phyloP scores from a whole-genome alignment of 2,329 filamentous ascomycete species.

The Fusarium gaditjirri region DNA sequence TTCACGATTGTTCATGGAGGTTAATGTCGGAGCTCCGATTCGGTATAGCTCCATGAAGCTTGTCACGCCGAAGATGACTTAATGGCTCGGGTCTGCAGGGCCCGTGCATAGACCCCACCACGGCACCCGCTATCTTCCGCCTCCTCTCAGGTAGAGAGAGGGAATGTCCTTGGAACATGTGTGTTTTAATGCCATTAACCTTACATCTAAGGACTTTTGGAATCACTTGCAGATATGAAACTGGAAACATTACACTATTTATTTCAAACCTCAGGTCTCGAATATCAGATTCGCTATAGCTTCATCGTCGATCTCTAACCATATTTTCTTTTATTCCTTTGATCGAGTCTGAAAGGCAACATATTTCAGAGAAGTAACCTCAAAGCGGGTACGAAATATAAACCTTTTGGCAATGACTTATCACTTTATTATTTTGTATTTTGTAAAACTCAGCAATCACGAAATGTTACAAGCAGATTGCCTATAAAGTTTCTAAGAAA shows the following conservation, averaged over 20 bases:
- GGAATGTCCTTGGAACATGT: not conserved
- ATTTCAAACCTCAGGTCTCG: no score
- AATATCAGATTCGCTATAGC: not conserved
- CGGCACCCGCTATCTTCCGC: conserved; percentile 17
- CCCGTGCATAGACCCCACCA: conserved; percentile 35
- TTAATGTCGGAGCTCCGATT: conserved; percentile 42
- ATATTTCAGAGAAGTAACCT: not conserved
- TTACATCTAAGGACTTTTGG: not conserved
- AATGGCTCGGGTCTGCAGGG: conserved; percentile 39
- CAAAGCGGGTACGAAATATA: not conserved
- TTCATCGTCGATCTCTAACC: not conserved
- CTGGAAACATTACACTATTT: no score
- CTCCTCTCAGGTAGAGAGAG: not conserved
- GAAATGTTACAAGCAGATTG: not conserved
- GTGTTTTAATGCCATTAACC: not conserved
- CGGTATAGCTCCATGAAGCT: conserved; percentile 45
- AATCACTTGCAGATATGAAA: no score
- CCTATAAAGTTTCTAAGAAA: not conserved
- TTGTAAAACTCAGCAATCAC: not conserved
- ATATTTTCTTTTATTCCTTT: not conserved
- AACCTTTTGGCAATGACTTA: not conserved
- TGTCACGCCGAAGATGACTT: conserved; percentile 41
- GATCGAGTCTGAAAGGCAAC: not conserved
- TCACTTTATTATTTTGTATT: not conserved
- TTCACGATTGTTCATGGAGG: conserved; percentile 14